phyloP scores from a whole-genome alignment of 2,329 filamentous ascomycete species.

The Alternaria solani region DNA sequence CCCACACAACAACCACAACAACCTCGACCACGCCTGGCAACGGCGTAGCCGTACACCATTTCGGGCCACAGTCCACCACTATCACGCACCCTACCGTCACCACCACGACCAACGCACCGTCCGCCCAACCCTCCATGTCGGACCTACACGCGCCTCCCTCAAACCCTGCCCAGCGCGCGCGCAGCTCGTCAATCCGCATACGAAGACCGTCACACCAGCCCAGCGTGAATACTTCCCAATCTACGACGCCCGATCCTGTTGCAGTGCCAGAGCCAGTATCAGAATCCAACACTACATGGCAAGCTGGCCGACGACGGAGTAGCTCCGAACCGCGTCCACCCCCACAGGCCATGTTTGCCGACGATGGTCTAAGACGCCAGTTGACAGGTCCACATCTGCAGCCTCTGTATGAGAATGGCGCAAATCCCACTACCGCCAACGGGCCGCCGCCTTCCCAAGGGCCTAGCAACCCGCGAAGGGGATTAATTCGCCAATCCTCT shows the following conservation, averaged over 20 bases:
- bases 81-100: slow-evolving; percentile 40
- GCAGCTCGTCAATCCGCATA: slow-evolving; percentile 41
- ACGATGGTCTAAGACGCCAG: slow-evolving; percentile 39
- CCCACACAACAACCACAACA: slow-evolving; percentile 40
- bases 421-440: slow-evolving; percentile 12
- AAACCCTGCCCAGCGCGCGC: slow-evolving; percentile 22
- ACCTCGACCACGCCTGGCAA: slow-evolving; percentile 29
- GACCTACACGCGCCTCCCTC: slow-evolving; percentile 16
- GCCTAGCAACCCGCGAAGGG: slow-evolving; percentile 26
- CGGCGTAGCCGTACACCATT: slow-evolving; percentile 31
- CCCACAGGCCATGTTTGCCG: slow-evolving; percentile 29
- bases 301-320: slow-evolving; percentile 39
- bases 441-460: slow-evolving; percentile 26
- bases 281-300: slow-evolving; percentile 22
- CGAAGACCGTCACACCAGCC: slow-evolving; percentile 27
- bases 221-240: slow-evolving; percentile 6
- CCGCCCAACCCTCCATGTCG: slow-evolving; percentile 19
- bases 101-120: slow-evolving; percentile 32
- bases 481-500: slow-evolving; percentile 31
- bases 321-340: slow-evolving; percentile 46
- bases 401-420: slow-evolving; percentile 43
- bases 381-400: slow-evolving; percentile 39
- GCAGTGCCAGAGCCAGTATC: slow-evolving; percentile 8
- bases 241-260: not conserved
- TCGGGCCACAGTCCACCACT: slow-evolving; percentile 36